phyloP scores from a whole-genome alignment of 2,329 filamentous ascomycete species.

The Moelleriella libera region DNA sequence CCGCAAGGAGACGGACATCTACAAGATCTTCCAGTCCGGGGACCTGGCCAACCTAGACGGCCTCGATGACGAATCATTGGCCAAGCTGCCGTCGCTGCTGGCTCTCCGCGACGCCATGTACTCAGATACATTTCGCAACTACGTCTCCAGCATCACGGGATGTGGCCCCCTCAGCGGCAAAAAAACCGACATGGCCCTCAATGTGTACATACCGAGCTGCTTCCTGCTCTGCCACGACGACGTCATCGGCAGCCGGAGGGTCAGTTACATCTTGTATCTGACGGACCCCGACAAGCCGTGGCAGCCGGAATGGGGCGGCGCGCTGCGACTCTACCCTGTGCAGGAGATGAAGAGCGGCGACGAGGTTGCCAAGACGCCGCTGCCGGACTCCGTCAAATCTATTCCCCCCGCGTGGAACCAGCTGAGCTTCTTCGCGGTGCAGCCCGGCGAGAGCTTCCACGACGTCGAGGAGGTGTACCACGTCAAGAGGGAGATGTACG shows the following conservation, averaged over 20 bases:
- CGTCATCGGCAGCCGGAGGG: constrained; percentile 88
- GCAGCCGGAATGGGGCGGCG: constrained; percentile 87
- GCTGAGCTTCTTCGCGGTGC: constrained; percentile 93
- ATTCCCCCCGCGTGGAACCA: constrained; percentile 97
- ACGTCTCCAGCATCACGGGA: constrained; percentile 72
- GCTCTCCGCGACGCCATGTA: constrained; percentile 89
- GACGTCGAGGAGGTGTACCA: constrained; percentile 97
- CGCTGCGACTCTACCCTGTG: constrained; percentile 72
- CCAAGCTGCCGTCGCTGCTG: constrained; percentile 79
- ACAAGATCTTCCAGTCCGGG: constrained; percentile 98
- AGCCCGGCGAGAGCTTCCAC: constrained; percentile 97
- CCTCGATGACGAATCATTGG: constrained; percentile 71
- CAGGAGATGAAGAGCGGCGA: constrained; percentile 44
- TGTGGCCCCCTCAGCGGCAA: constrained; percentile 77
- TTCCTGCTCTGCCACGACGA: constrained; percentile 96
- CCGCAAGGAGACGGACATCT: constrained; percentile 97
- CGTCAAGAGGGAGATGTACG: constrained; percentile 49
- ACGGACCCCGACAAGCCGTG: constrained; percentile 84
- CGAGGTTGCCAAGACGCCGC: constrained; percentile 66
- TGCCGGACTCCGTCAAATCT: constrained; percentile 61
- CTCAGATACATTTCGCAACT: constrained; percentile 77
- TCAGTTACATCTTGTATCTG: constrained; percentile 95
- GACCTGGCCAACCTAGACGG: constrained; percentile 95
- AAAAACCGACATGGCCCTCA: constrained; percentile 99
- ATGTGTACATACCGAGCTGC: constrained; percentile 92